Base-by-base conservation (phyloP, 441 rosid species). In the Euphorbia schlechtendalii region DNA sequence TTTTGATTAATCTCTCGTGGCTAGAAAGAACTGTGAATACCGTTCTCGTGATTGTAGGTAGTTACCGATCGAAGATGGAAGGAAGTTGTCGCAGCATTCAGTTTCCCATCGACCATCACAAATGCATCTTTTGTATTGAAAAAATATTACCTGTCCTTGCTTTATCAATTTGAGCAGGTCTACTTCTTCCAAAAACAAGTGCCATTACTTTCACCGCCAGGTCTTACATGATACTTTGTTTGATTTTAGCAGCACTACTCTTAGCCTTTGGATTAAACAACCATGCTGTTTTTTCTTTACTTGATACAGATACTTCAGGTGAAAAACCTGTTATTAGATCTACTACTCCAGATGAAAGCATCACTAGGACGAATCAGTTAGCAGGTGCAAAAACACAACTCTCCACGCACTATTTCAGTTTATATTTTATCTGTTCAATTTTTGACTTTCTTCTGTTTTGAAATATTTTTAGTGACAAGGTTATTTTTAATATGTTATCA, bases 111-210 rank as follows among this genome's bases (percentile, higher is more conserved):
- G 56, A 90, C 98, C 11, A 84, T 90, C 63, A 92, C 97, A 17
- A 92, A 90, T 76, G 92, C 90, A n/a, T 92, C 97, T 8, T 92
- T 82, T 77, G 87, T 85, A 43, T 72, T 92, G 22, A 79, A 92
- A 80, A 92, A 84, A 79, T 84, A 80, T 70, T 92, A 92, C 69
- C 63, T 83, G 61, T 84, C 92, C 30, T 67, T 84, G 69, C 89
- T 93, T 58, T 79, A 76, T 73, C 84, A 85, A 55, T 76, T 88
- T 46, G 98, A 90, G 81, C 91, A 86, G 72, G 77, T 81, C 63
- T 88, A 85, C 68, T 85, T 76, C 81, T 81, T 82, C 82, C 73
- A 45, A 68, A 76, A 74, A 65, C 81, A 80, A 62, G 77, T 51
- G 34, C 78, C 94, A 59, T 65, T 86, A 58, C 48, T 68, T 62